phyloP scores from a whole-genome alignment of 345 rosid species.

The Sonneratia alba region DNA sequence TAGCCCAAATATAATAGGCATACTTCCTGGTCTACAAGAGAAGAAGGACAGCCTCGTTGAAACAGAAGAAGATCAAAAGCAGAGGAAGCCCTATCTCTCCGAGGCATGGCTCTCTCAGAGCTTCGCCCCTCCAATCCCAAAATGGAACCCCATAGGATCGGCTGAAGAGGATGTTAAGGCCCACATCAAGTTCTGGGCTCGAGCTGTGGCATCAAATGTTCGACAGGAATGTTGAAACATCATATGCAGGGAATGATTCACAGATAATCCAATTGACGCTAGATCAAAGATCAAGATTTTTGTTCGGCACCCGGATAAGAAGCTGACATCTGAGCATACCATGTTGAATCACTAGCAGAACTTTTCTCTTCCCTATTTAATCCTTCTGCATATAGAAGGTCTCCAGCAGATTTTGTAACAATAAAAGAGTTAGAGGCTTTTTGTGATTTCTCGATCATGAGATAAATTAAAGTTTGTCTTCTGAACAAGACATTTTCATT shows the following conservation, averaged over 20 bases:
- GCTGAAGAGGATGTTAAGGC: conserved; percentile 11
- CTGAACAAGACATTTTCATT: too few relatives aligned
- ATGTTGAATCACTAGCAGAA: too few relatives aligned
- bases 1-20: conserved; percentile 18
- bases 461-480: too few relatives aligned
- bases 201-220: conserved; percentile 15
- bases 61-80: conserved; percentile 3
- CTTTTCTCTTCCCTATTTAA: too few relatives aligned
- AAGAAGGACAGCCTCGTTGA: not conserved
- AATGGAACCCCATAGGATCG: conserved; percentile 10
- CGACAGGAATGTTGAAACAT: too few relatives aligned
- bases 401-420: too few relatives aligned
- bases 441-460: too few relatives aligned
- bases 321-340: too few relatives aligned
- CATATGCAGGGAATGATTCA: not conserved
- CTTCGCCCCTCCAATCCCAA: conserved; percentile 11
- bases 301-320: too few relatives aligned
- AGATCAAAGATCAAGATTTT: too few relatives aligned
- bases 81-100: conserved; percentile 28
- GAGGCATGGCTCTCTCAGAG: conserved; percentile 15
- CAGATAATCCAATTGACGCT: not conserved
- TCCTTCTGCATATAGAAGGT: too few relatives aligned
- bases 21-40: conserved; percentile 30
- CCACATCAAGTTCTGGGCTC: conserved; percentile 18
- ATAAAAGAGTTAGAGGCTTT: too few relatives aligned